Evolutionary conservation across 192 early-diverging fungal species (phyloP), one percentile per base, ranked within the genome.

Genomic region (Spizellomyces punctatus): DNA sequence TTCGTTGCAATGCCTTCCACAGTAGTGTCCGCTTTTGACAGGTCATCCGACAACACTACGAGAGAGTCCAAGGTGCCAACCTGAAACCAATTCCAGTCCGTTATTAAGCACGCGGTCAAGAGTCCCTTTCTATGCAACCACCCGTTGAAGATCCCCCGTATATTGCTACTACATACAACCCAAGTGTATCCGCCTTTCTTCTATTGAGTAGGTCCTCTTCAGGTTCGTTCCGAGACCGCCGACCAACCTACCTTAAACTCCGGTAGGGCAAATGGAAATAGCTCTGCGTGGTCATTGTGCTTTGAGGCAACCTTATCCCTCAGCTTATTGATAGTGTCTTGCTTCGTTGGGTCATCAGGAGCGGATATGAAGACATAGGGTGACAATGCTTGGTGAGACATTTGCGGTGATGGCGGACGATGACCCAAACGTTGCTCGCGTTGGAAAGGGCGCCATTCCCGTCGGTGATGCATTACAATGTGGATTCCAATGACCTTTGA

Each of bases 51-150:
- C 27, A 98, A 85, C 21, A 95, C 73, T 17, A 98, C 93, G 14
- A 99, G 87, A 0, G 89, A 86, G 78, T 99, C 96, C 50, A 99
- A 85, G 22, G 96, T 99, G 50, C 96, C 96, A 75, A 96, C 93
- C 94, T 95, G 55, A n/a, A 44, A 45, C 19, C 19, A 10, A 61
- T 6, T 52, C 52, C 58, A 61, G 16, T 0, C 4, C 9, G 17
- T 71, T 41, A 41, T 42, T 41, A 9, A 61, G 16, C 59, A 54
- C 2, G 50, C 17, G 12, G 50, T 54, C 50, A 54, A 12, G 12
- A 19, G 50, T 36, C 27, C 27, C 27, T 3, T 36, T 36, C 27
- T 36, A 36, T 36, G 27, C 27, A 36, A 36, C 0, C 0, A 36
- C 27, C 27, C 1, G 27, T 36, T 36, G 27, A 36, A 36, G 27